Evolutionary conservation across 768 basidiomycete species (phyloP), one percentile per base, ranked within the genome.

Genomic region (Termitomyces sp.): DNA sequence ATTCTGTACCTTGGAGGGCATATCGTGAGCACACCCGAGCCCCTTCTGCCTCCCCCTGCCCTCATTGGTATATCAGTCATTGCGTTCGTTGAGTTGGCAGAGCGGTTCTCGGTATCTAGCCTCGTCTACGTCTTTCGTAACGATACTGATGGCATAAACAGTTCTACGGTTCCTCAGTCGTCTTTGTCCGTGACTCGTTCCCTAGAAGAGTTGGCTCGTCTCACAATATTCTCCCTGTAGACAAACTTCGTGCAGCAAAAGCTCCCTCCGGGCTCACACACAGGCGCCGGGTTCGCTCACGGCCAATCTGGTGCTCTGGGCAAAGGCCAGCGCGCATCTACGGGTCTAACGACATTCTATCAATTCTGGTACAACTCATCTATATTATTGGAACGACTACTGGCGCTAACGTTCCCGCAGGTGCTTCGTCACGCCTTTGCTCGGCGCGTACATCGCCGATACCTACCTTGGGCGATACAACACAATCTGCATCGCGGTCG

Each of bases 201-300:
- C 32, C 46, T 22, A 22, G 12, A 39, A 5, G 20, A n/a, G n/a
- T n/a, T n/a, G n/a, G 43, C 37, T 27, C 22, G 4, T 16, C 24
- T 34, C 3, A 3, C 9, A 6, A 37, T n/a, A 0, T 46, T 14
- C 37, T 13, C 34, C 9, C 31, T 44, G 1, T 18, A 87, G 85
- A 83, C 83, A 37, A 91, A 91, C 69, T 91, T 84, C 70, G 85
- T 91, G 41, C 90, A 92, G 67, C 81, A 83, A 57, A 79, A 79
- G 0, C 80, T 91, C 7, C 90, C 90, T 3, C 57, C 65, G 0
- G 84, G 83, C 46, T 90, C 88, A 0, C 76, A 66, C 44, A 90
- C 88, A 0, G 90, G 90, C 20, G 81, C 86, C 0, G 81, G 79
- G 12, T 79, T 81, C 5, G 47, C 67, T 0, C 53, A 67, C 46